These are phyloP conservation scores for Rhizopus stolonifer DNA, from an alignment of 371 early-diverging fungal genomes.

Conservation along the genomic window DNA sequence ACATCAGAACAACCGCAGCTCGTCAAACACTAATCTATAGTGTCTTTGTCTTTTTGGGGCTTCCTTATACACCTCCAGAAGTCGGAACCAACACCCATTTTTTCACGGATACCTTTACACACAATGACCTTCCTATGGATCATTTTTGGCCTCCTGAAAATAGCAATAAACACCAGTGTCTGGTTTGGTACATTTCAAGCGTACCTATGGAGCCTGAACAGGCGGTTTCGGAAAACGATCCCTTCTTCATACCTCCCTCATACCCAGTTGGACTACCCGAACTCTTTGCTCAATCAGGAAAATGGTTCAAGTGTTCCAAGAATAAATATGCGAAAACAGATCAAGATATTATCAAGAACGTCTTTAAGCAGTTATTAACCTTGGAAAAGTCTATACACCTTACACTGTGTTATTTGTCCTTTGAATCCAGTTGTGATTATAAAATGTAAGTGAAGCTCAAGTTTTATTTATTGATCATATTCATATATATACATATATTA, in stretches of 20 bases:
- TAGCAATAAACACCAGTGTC: not conserved
- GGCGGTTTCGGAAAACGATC: slow-evolving; percentile 12
- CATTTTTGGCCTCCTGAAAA: slow-evolving; percentile 34
- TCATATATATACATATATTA: too few relatives aligned
- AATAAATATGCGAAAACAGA: slow-evolving; percentile 25
- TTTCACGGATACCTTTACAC: slow-evolving; percentile 57
- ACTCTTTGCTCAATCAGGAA: slow-evolving; percentile 34
- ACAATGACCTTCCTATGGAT: slow-evolving; percentile 42
- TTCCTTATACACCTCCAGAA: slow-evolving; percentile 53
- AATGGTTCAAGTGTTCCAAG: slow-evolving; percentile 42
- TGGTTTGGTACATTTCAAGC: slow-evolving; percentile 39
- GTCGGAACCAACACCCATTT: slow-evolving; percentile 53
- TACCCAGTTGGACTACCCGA: slow-evolving; percentile 51
- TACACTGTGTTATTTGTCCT: slow-evolving; percentile 40
- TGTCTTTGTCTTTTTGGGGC: slow-evolving; percentile 54
- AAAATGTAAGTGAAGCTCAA: slow-evolving; percentile 45
- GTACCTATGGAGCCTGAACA: slow-evolving; percentile 50
- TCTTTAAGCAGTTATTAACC: slow-evolving; percentile 40
- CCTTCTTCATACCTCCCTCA: slow-evolving; percentile 46
- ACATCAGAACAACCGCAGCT: slow-evolving; percentile 42
- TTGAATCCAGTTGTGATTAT: slow-evolving; percentile 44
- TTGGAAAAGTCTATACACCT: slow-evolving; percentile 36
- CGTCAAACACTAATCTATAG: slow-evolving; percentile 47
- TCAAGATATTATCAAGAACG: slow-evolving; percentile 50
- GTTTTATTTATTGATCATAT: too few relatives aligned